A percentile compares a stretch with the other conserved stretches of the same genome.
Conservation (phyloP, 208 protist species). For the Leishmania aethiopica region DNA sequence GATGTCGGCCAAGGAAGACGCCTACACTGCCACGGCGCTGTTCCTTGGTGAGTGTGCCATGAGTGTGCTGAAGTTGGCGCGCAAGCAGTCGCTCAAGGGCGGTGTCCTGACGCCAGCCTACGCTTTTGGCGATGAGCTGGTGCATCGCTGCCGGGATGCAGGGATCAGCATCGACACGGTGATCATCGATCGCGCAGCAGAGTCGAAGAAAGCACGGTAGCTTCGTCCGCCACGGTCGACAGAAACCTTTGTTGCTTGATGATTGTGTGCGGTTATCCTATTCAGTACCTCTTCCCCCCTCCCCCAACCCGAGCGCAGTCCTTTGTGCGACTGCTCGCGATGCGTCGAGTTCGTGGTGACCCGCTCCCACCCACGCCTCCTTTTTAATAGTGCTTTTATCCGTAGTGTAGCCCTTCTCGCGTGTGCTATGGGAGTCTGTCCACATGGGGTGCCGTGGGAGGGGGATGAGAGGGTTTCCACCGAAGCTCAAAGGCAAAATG, state of each 20-base stretch:
- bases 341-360: neutral
- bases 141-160: slow-evolving; percentile 37
- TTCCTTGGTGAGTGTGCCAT: slow-evolving; percentile 71
- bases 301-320: neutral
- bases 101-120: slow-evolving; percentile 71
- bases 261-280: neutral
- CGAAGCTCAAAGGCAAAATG: neutral
- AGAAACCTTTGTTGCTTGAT: neutral
- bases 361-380: neutral
- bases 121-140: slow-evolving; percentile 70
- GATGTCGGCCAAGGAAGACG: slow-evolving; percentile 46
- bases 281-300: neutral
- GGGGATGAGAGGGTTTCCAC: neutral
- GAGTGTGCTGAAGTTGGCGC: slow-evolving; percentile 39
- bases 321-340: neutral
- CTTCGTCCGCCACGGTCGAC: neutral
- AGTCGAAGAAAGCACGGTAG: slow-evolving; percentile 15
- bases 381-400: neutral
- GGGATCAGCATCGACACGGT: slow-evolving; percentile 42
- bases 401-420: neutral
- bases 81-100: slow-evolving; percentile 38
- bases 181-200: neutral
- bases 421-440: neutral
- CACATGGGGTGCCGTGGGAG: no score
- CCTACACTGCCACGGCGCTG: slow-evolving; percentile 74